A percentile compares a stretch with the other conserved stretches of the same genome.
Evolutionary conservation across 192 early-diverging fungal species (phyloP).

Genomic region (Coemansia sp.): DNA sequence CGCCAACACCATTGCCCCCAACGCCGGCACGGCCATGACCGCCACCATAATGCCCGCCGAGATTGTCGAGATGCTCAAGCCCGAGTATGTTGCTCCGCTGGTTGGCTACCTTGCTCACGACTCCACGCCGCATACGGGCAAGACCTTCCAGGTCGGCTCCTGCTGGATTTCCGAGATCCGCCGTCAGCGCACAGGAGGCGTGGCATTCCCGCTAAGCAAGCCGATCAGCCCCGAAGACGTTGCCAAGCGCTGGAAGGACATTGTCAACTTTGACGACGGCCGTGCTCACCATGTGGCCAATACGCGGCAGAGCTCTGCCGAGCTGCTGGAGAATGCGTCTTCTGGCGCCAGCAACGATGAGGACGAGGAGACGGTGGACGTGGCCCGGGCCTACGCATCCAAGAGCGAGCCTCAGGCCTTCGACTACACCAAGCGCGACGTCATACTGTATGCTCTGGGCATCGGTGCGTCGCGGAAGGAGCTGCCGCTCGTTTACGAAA

Average conservation of each 20-base stretch:
- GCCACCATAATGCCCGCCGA: slow-evolving; percentile 96
- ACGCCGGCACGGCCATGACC: slow-evolving; percentile 96
- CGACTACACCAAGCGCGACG: slow-evolving; percentile 83
- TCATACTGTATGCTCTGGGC: slow-evolving; percentile 91
- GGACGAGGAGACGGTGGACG: slow-evolving; percentile 57
- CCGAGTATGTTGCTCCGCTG: slow-evolving; percentile 93
- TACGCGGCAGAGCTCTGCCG: slow-evolving; percentile 42
- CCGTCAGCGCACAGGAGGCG: slow-evolving; percentile 93
- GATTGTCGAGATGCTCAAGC: slow-evolving; percentile 92
- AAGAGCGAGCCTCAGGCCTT: slow-evolving; percentile 59
- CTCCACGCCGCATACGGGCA: slow-evolving; percentile 70
- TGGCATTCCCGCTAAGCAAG: slow-evolving; percentile 83
- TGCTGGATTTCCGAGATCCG: slow-evolving; percentile 94
- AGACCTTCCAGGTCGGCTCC: slow-evolving; percentile 94
- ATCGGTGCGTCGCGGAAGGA: slow-evolving; percentile 87
- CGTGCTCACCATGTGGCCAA: slow-evolving; percentile 76
- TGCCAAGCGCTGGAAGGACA: slow-evolving; percentile 69
- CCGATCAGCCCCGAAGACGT: slow-evolving; percentile 84
- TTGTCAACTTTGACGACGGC: slow-evolving; percentile 94
- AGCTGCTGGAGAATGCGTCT: slow-evolving; percentile 58
- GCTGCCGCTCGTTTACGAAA: slow-evolving; percentile 90
- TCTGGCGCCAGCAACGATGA: slow-evolving; percentile 15
- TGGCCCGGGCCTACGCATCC: slow-evolving; percentile 62
- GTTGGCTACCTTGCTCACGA: slow-evolving; percentile 90
- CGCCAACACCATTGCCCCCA: slow-evolving; percentile 93